phyloP scores from a whole-genome alignment of 179 eudicot genomes.

The Carnegiea gigantea region DNA sequence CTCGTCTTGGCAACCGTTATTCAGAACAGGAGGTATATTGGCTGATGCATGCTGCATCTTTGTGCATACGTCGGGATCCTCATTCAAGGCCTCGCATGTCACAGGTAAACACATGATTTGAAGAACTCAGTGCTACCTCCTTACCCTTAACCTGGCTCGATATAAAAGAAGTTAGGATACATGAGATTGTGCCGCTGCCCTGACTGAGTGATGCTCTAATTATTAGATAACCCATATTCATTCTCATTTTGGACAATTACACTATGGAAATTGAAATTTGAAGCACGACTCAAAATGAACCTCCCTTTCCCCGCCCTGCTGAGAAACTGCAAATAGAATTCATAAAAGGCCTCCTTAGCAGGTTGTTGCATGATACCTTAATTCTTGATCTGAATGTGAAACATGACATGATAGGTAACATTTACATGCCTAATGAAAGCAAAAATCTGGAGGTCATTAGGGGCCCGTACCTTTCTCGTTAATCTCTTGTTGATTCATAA shows the following conservation, averaged over 20 bases:
- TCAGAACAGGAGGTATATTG: conserved; percentile 67
- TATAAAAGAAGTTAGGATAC: neutral
- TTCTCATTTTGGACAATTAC: too few relatives aligned
- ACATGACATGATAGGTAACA: neutral
- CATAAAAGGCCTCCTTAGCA: too few relatives aligned
- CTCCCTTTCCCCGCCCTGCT: neutral
- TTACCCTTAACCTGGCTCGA: neutral
- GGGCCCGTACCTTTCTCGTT: neutral
- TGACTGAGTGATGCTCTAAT: neutral
- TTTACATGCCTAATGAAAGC: neutral
- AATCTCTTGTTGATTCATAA: neutral
- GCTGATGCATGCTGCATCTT: conserved; percentile 83
- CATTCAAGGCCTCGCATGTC: conserved; percentile 94
- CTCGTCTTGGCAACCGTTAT: conserved; percentile 56
- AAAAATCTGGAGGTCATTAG: neutral
- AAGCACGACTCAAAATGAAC: neutral
- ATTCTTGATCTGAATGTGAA: neutral
- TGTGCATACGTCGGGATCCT: conserved; percentile 92
- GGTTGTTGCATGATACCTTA: neutral
- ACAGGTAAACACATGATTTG: conserved; percentile 47
- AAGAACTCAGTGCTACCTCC: neutral
- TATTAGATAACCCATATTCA: neutral
- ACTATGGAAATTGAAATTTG: neutral
- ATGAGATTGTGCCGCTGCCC: neutral
- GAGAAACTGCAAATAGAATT: too few relatives aligned